A percentile compares a stretch with the other conserved stretches of the same genome.
Evolutionary conservation across 148 eudicot species (phyloP).

Genomic region (Chenopodium suecicum): DNA sequence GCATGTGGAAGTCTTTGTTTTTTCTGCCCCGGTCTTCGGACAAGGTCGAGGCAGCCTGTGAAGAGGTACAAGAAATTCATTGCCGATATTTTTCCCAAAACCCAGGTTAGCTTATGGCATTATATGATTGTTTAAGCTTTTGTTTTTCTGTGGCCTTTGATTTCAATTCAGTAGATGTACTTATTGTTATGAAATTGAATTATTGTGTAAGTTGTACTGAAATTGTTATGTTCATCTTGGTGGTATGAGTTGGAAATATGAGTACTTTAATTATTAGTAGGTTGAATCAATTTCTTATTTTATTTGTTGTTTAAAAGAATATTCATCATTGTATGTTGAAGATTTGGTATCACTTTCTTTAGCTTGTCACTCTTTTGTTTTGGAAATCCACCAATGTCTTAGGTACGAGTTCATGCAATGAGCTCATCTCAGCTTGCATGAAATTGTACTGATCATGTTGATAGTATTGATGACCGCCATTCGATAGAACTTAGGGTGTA

Average conservation of each 20-base stretch:
- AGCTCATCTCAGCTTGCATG: neutral
- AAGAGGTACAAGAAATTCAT: constrained; percentile 95
- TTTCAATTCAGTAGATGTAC: neutral
- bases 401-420: neutral
- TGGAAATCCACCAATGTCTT: no score
- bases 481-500: neutral
- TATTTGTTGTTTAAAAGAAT: neutral
- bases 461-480: neutral
- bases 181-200: neutral
- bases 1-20: constrained; percentile 83
- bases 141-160: neutral
- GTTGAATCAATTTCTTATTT: neutral
- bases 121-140: neutral
- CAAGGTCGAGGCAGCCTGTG: constrained; percentile 97
- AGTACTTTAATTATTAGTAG: neutral
- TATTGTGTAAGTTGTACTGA: neutral
- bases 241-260: neutral
- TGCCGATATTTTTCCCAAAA: constrained; percentile 74
- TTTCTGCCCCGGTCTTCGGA: constrained; percentile 79
- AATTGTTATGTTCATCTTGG: neutral
- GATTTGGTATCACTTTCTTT: neutral
- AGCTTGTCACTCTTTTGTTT: neutral
- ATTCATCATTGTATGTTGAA: neutral
- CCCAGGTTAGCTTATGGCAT: constrained; percentile 53
- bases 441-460: neutral